Base-by-base conservation (phyloP, 495 filamentous ascomycete species). In the Aspergillus taichungensis region DNA sequence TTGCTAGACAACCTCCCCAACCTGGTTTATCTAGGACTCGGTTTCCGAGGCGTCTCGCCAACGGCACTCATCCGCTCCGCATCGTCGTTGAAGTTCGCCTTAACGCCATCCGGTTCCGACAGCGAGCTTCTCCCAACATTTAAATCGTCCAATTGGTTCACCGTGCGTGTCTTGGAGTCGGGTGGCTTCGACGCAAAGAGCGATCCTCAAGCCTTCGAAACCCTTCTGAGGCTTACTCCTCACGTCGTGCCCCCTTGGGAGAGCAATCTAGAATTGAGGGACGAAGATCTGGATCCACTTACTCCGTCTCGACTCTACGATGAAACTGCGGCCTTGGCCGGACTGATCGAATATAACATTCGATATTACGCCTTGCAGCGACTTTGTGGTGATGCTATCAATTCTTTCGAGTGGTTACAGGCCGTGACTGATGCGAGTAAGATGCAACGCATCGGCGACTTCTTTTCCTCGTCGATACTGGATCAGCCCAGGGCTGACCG, bases 1-100 rank as follows among this genome's bases (percentile, higher is more conserved):
- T 59, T 81, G 29, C 55, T 79, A 30, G 73, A 75, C 51, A 73
- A 69, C 35, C 51, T 82, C 29, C 50, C 72, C 14, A 76, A 71
- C 46, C 51, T 52, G 9, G 50, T 67, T 13, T 54, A 63, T 54
- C 50, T 50, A 48, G 62, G 60, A 37, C 24, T 66, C 28, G 59
- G 65, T 9, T 59, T 46, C 11, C 46, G 46, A 13, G 63, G 62
- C 12, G 32, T 51, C n/a, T 43, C 56, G 27, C 43, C 52, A 36
- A 39, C 34, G 13, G 49, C 55, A 5, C 47, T 70, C 35, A 40
- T 63, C 14, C 45, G 53, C 6, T 27, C 50, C 34, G 30, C 55
- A 8, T 50, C 52, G 10, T 43, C 45, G 37, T 42, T 71, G 30
- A 64, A 51, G 6, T 46, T 53, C 8, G 41, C 65, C 6, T 57